Percentiles rank a stretch among this genome's conserved stretches.
Conservation (phyloP, 2,329 filamentous ascomycete species). For the Triangularia verruculosa region DNA sequence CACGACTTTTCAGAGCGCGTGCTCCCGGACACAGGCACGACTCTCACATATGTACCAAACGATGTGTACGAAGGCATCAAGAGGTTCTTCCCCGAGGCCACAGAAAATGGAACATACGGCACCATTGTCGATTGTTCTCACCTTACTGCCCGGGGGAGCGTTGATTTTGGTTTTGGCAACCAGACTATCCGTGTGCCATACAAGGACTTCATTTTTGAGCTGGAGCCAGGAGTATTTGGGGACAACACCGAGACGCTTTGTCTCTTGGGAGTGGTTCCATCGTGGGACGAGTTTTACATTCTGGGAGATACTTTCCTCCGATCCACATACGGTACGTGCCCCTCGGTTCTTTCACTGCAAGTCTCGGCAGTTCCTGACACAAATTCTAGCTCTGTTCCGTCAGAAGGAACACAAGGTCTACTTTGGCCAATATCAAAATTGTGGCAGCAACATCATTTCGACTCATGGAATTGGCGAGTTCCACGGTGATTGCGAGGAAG, state of each 20-base stretch:
- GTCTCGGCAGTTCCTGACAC: neutral
- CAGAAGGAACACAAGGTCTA: slow-evolving; percentile 23
- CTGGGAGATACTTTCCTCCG: slow-evolving; percentile 26
- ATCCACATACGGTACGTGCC: slow-evolving; percentile 10
- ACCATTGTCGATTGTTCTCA: slow-evolving; percentile 19
- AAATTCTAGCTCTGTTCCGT: slow-evolving; percentile 17
- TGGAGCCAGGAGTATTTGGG: slow-evolving; percentile 7
- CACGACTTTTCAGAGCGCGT: slow-evolving; percentile 12
- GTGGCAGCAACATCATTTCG: slow-evolving; percentile 18
- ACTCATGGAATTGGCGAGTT: slow-evolving; percentile 16
- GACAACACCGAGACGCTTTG: slow-evolving; percentile 11
- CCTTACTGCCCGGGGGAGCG: slow-evolving; percentile 16
- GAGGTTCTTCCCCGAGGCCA: slow-evolving; percentile 15
- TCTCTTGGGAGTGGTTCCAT: slow-evolving; percentile 20
- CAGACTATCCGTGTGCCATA: slow-evolving; percentile 20
- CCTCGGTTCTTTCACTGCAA: neutral
- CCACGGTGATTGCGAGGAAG: slow-evolving; percentile 14
- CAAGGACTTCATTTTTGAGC: slow-evolving; percentile 22
- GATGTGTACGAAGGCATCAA: slow-evolving; percentile 12
- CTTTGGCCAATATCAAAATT: slow-evolving; percentile 18
- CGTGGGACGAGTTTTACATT: slow-evolving; percentile 16
- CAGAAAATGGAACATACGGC: slow-evolving; percentile 2
- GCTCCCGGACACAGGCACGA: slow-evolving; percentile 19
- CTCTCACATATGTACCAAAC: slow-evolving; percentile 18
- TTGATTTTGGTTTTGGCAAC: slow-evolving; percentile 23